Evolutionary conservation across 768 basidiomycete genomes (phyloP), one percentile per base, ranked within the genome.

Genomic region (Rhizopogon rudus): DNA sequence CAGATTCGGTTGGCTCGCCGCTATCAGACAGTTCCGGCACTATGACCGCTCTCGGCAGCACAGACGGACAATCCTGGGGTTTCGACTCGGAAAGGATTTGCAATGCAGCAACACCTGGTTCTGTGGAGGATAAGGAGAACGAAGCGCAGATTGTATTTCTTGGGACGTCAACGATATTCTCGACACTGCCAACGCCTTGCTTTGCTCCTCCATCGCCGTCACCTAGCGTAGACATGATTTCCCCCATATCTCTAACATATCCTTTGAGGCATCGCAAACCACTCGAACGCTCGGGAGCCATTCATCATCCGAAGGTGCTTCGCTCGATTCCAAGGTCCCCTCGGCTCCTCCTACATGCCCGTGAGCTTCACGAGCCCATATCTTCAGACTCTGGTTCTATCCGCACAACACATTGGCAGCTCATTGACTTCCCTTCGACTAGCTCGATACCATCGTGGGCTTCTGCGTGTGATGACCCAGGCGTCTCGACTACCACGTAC

Each of bases 261-360:
- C 58, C 45, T 51, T 59, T 59, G 55, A 63, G 62, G 37, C 56
- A 66, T 54, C 69, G 67, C 28, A 68, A 66, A 22, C 68, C 66
- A 14, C 66, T 71, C 12, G 68, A 69, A 56, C 65, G 70, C 31
- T 62, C 68, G 0, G 58, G 68, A 55, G 68, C 68, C n/a, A 68
- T 69, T 42, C 67, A 70, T 40, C 59, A 52, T 16, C 33, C 33
- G 22, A 35, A 48, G 25, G 10, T 31, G 10, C 25, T 42, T 33
- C 31, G 41, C 63, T 28, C 59, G 59, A 51, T 45, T 54, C 40
- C 69, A 65, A 43, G 29, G 17, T 35, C 46, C 14, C 35, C 46
- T 22, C 33, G 46, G 31, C 20, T 48, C 20, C 20, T 14, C 14
- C 8, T 35, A 14, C 46, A 16, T 13, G 14, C 14, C 33, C 46